These are phyloP conservation scores for Gossypium lobatum DNA, from an alignment of 441 rosid genomes.

Conservation along the genomic window DNA sequence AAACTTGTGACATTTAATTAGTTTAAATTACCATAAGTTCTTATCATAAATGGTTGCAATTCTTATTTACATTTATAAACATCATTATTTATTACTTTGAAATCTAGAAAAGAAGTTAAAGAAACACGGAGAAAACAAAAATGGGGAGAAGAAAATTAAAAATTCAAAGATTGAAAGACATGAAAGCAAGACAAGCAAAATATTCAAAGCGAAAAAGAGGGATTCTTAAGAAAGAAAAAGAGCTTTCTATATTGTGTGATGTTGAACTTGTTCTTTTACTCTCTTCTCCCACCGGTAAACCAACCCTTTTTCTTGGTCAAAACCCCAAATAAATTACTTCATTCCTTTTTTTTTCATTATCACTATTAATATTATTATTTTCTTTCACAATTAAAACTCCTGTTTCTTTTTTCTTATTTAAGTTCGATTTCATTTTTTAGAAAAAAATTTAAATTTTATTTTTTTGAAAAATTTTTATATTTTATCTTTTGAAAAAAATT, in stretches of 20 bases:
- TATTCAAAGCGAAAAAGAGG: conserved; percentile 30
- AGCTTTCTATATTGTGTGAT: conserved; percentile 21
- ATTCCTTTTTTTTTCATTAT: no score
- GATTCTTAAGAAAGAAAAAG: conserved; percentile 21
- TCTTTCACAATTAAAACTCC: no score
- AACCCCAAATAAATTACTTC: not conserved
- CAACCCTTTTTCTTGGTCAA: conserved; percentile 7
- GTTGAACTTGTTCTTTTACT: conserved; percentile 13
- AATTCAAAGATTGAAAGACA: conserved; percentile 10
- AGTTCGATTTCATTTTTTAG: no score
- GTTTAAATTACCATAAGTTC: not conserved
- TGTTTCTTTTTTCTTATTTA: not conserved
- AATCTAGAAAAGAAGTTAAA: no score
- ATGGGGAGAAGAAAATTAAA: conserved; percentile 31
- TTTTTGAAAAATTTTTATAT: no score
- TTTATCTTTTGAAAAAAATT: not conserved
- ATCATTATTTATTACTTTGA: no score
- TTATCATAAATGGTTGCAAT: not conserved
- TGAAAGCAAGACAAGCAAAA: conserved; percentile 24
- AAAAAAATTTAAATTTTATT: no score
- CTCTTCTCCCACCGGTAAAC: conserved; percentile 12
- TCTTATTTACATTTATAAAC: no score
- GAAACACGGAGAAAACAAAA: no score
- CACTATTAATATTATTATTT: not conserved
- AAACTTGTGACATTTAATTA: not conserved